phyloP scores from a whole-genome alignment of 352 stramenopile genomes.

The Globisporangium iwayamae region DNA sequence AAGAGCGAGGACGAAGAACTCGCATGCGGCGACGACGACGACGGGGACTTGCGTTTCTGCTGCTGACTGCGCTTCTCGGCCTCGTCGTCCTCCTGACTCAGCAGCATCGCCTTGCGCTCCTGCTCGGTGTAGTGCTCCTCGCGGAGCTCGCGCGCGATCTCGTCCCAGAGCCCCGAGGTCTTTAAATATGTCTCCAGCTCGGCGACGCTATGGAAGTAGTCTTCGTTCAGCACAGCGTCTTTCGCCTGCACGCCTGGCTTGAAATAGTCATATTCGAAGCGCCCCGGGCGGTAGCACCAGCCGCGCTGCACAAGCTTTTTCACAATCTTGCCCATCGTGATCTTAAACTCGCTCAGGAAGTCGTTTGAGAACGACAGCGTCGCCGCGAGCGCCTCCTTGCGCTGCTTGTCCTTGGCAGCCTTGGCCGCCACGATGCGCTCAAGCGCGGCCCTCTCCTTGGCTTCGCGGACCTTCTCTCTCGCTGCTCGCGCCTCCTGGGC shows the following conservation, averaged over 20 bases:
- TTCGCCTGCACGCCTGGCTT: slow-evolving; percentile 58
- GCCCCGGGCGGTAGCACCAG: slow-evolving; percentile 66
- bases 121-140: slow-evolving; percentile 26
- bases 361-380: slow-evolving; percentile 9
- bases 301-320: slow-evolving; percentile 49
- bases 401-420: slow-evolving; percentile 3
- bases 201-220: slow-evolving; percentile 71
- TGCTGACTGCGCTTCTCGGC: neutral
- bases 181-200: slow-evolving; percentile 71
- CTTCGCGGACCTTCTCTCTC: neutral
- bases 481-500: neutral
- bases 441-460: neutral
- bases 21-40: neutral
- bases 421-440: neutral
- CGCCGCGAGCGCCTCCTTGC: slow-evolving; percentile 1
- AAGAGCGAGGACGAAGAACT: slow-evolving; percentile 13
- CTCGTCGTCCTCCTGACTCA: slow-evolving; percentile 25
- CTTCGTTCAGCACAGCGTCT: slow-evolving; percentile 46
- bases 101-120: slow-evolving; percentile 19
- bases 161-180: slow-evolving; percentile 54
- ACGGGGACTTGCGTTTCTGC: slow-evolving; percentile 24
- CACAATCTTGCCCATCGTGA: slow-evolving; percentile 60
- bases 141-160: slow-evolving; percentile 43
- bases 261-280: slow-evolving; percentile 85
- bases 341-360: slow-evolving; percentile 21